phyloP scores from a whole-genome alignment of 2,329 filamentous ascomycete genomes.

The Neoascochyta sp. region DNA sequence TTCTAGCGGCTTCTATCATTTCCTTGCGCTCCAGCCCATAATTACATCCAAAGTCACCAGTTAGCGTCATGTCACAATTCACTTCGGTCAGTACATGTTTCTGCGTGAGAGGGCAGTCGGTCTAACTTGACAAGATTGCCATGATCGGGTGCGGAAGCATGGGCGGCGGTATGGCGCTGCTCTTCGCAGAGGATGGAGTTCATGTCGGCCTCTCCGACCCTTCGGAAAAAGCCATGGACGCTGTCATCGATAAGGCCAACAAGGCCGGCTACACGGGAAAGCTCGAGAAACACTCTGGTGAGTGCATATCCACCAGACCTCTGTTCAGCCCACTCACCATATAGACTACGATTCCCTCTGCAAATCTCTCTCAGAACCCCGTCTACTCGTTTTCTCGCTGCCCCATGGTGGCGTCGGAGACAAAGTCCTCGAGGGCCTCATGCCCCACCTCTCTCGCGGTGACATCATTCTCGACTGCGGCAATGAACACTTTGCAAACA shows the following conservation, averaged over 20 bases:
- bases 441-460: slow-evolving; percentile 52
- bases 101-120: too few relatives aligned
- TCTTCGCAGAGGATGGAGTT: slow-evolving; percentile 56
- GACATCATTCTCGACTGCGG: slow-evolving; percentile 68
- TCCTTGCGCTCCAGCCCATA: slow-evolving; percentile 22
- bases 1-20: slow-evolving; percentile 23
- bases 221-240: slow-evolving; percentile 48
- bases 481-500: slow-evolving; percentile 65
- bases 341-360: slow-evolving; percentile 51
- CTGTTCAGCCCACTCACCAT: slow-evolving; percentile 13
- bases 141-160: slow-evolving; percentile 59
- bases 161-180: slow-evolving; percentile 57
- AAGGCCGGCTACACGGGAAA: slow-evolving; percentile 39
- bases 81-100: slow-evolving; percentile 21
- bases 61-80: slow-evolving; percentile 20
- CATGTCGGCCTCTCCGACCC: slow-evolving; percentile 56
- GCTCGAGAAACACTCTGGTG: slow-evolving; percentile 40
- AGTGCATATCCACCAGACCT: not conserved
- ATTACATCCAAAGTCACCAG: too few relatives aligned
- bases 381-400: slow-evolving; percentile 52
- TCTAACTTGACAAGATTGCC: slow-evolving; percentile 45
- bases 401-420: slow-evolving; percentile 51
- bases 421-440: slow-evolving; percentile 46
- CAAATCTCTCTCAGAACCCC: slow-evolving; percentile 47
- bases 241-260: slow-evolving; percentile 41